Percentiles rank a stretch among this genome's conserved stretches.
phyloP scores from a whole-genome alignment of 352 stramenopile genomes.

The Pelagophyceae sp. region DNA sequence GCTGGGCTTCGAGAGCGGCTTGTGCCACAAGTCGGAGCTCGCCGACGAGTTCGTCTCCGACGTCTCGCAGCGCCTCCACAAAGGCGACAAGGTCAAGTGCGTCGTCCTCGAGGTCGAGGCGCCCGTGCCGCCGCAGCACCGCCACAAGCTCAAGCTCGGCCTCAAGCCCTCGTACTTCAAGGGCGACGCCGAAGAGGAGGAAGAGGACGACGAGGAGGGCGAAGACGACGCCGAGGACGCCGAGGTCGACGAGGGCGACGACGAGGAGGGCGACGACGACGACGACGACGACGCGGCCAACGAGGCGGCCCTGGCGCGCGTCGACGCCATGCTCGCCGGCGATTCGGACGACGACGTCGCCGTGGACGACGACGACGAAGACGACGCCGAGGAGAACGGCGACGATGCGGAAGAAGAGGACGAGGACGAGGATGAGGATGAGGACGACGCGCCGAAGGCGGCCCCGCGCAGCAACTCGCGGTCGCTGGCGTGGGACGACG shows the following conservation, averaged over 20 bases:
- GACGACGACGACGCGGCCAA: not conserved
- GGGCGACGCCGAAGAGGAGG: not conserved
- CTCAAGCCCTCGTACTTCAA: slow-evolving; percentile 18
- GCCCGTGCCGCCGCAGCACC: not conserved
- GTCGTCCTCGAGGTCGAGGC: slow-evolving; percentile 2
- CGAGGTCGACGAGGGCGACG: not conserved
- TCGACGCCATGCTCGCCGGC: not conserved
- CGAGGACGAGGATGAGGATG: not conserved
- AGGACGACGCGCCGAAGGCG: not conserved
- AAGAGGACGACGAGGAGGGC: not conserved
- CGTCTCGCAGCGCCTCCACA: not conserved
- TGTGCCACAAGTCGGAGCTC: slow-evolving; percentile 11
- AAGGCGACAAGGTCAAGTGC: slow-evolving; percentile 12
- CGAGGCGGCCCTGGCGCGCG: not conserved
- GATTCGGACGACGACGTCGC: slow-evolving; percentile 1
- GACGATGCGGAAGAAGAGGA: not conserved
- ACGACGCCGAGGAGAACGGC: not conserved
- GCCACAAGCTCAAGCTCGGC: not conserved
- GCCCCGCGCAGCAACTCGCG: not conserved
- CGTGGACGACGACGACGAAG: slow-evolving; percentile 4
- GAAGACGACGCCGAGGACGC: not conserved
- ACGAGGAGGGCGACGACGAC: slow-evolving; percentile 12
- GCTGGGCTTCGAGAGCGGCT: not conserved
- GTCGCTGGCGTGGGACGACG: not conserved
- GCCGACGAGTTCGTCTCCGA: slow-evolving; percentile 11